phyloP scores from a whole-genome alignment of 768 basidiomycete genomes.

The Leccinum truebloodii region DNA sequence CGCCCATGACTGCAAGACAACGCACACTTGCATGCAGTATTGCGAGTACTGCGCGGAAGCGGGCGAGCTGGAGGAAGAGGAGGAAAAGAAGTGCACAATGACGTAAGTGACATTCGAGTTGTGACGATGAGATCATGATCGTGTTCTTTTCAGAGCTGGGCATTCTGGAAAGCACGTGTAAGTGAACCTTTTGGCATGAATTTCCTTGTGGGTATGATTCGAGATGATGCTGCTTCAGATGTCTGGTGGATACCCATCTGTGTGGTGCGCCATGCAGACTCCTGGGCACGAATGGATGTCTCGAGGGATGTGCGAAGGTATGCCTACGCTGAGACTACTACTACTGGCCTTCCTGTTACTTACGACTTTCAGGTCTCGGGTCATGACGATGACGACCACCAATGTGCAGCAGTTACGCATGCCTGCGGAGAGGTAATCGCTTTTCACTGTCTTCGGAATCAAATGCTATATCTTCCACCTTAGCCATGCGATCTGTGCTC shows the following conservation, averaged over 20 bases:
- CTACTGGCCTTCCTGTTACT: not conserved
- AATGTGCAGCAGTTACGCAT: conserved; percentile 52
- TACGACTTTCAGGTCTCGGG: conserved; percentile 39
- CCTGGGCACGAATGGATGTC: conserved; percentile 49
- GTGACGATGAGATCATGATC: not conserved
- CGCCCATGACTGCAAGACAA: conserved; percentile 51
- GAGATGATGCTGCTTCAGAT: conserved; percentile 36
- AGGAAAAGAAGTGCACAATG: conserved; percentile 43
- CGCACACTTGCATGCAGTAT: conserved; percentile 43
- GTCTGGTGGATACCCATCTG: conserved; percentile 50
- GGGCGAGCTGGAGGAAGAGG: conserved; percentile 32
- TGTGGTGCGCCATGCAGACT: conserved; percentile 55
- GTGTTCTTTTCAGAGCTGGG: conserved; percentile 44
- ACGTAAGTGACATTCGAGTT: conserved; percentile 37
- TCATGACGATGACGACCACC: conserved; percentile 51
- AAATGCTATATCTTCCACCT: not conserved
- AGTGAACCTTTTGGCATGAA: conserved; percentile 23
- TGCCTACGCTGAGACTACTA: not conserved
- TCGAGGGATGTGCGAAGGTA: conserved; percentile 54
- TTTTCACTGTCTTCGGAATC: not conserved
- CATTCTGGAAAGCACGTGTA: conserved; percentile 58
- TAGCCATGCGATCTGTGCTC: conserved; percentile 46
- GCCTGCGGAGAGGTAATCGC: conserved; percentile 53
- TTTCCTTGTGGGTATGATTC: not conserved
- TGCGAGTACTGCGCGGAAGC: conserved; percentile 46